These are phyloP conservation scores for Boletales sp. DNA, from an alignment of 768 basidiomycete species.

Conservation along the genomic window DNA sequence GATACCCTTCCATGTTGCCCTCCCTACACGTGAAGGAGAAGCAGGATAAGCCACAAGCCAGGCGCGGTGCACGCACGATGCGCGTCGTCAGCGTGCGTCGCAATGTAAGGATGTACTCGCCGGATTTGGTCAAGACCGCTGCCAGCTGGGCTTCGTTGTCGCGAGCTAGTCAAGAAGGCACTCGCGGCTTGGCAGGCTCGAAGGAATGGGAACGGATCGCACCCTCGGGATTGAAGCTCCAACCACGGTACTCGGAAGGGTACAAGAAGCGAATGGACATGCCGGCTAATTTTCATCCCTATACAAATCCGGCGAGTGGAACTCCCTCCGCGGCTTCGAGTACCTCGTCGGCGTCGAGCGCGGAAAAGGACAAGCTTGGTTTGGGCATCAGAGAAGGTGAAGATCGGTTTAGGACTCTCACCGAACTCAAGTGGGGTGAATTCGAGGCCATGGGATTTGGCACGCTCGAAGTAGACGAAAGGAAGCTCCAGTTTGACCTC, in stretches of 20 bases:
- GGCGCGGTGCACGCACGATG: slow-evolving; percentile 75
- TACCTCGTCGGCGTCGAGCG: slow-evolving; percentile 34
- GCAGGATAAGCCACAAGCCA: slow-evolving; percentile 54
- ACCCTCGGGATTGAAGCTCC: slow-evolving; percentile 54
- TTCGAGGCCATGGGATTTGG: slow-evolving; percentile 86
- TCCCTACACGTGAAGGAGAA: slow-evolving; percentile 48
- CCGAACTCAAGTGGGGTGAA: slow-evolving; percentile 88
- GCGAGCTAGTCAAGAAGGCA: slow-evolving; percentile 17
- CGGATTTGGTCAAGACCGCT: slow-evolving; percentile 73
- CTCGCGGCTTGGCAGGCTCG: slow-evolving; percentile 46
- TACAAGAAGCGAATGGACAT: slow-evolving; percentile 79
- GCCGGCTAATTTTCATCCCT: slow-evolving; percentile 55
- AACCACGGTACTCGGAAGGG: slow-evolving; percentile 68
- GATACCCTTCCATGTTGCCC: slow-evolving; percentile 81
- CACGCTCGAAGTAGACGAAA: slow-evolving; percentile 45
- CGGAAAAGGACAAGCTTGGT: slow-evolving; percentile 29
- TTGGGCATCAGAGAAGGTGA: slow-evolving; percentile 45
- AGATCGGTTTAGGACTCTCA: slow-evolving; percentile 74
- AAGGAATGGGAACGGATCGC: slow-evolving; percentile 79
- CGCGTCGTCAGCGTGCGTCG: slow-evolving; percentile 73
- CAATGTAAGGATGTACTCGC: slow-evolving; percentile 83
- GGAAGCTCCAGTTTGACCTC: slow-evolving; percentile 88
- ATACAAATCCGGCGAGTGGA: slow-evolving; percentile 26
- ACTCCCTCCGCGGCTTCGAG: slow-evolving; percentile 43
- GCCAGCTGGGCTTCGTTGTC: slow-evolving; percentile 45